Conservation (phyloP, 805 yeast species). For the Lachancea thermotolerans region DNA sequence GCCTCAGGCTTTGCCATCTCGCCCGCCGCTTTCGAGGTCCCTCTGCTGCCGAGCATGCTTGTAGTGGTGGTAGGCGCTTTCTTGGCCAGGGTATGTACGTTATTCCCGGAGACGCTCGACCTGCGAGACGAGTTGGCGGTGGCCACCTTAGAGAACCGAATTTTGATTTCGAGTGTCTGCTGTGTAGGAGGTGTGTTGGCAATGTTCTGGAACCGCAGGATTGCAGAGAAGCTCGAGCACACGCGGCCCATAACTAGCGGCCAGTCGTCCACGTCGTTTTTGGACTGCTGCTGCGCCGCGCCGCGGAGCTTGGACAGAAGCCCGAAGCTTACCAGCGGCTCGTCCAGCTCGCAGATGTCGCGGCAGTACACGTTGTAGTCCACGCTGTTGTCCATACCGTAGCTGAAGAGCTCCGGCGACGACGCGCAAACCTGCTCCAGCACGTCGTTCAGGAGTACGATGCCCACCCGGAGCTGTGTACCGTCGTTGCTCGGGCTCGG, state of each 20-base stretch:
- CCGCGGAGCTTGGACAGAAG: slow-evolving; percentile 28
- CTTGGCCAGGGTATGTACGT: background rate
- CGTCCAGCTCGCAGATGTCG: slow-evolving; percentile 31
- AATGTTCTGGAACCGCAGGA: slow-evolving; percentile 19
- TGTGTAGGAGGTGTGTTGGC: background rate
- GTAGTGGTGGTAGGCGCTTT: background rate
- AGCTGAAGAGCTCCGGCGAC: slow-evolving; percentile 28
- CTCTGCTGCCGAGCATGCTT: slow-evolving; percentile 1
- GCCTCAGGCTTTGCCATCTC: slow-evolving; percentile 5
- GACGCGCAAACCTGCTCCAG: slow-evolving; percentile 26
- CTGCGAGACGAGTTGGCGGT: slow-evolving; percentile 11
- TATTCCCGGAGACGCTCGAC: slow-evolving; percentile 7
- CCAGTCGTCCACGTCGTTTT: slow-evolving; percentile 17
- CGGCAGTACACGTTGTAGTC: slow-evolving; percentile 31
- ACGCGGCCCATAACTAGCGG: slow-evolving; percentile 29
- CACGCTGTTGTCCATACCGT: slow-evolving; percentile 13
- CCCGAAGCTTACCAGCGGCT: slow-evolving; percentile 32
- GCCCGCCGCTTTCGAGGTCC: background rate
- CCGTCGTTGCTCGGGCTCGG: slow-evolving; percentile 19
- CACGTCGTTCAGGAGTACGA: slow-evolving; percentile 22
- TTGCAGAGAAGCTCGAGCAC: slow-evolving; percentile 31
- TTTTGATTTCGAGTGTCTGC: slow-evolving; percentile 31
- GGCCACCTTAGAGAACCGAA: slow-evolving; percentile 27
- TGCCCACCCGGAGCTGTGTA: slow-evolving; percentile 23
- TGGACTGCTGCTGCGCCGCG: slow-evolving; percentile 6